Conservation (phyloP, 495 filamentous ascomycete genomes). For the Cercophora scortea region DNA sequence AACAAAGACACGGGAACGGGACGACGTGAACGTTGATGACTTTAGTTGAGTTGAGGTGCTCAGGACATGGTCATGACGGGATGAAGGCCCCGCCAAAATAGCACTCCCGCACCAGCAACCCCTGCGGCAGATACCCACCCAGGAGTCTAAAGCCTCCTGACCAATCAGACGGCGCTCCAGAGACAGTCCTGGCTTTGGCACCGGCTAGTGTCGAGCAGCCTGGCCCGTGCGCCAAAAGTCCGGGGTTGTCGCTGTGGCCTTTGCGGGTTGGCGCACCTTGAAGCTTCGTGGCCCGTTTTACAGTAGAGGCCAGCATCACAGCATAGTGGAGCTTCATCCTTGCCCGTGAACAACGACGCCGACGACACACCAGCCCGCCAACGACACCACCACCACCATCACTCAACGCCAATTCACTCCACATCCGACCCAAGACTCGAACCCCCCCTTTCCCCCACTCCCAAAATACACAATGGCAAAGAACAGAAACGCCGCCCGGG, state of each 20-base stretch:
- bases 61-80: background rate
- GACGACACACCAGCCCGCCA: background rate
- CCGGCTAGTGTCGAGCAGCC: background rate
- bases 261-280: background rate
- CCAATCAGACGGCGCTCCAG: background rate
- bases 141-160: background rate
- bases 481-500: background rate
- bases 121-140: background rate
- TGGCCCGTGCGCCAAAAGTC: background rate
- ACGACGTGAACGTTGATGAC: background rate
- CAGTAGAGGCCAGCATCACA: background rate
- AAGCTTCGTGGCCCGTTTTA: slow-evolving; percentile 6
- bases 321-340: background rate
- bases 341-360: background rate
- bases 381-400: background rate
- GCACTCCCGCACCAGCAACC: background rate
- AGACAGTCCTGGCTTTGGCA: no score
- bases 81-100: background rate
- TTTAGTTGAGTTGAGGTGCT: background rate
- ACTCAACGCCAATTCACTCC: background rate
- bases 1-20: background rate
- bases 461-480: background rate
- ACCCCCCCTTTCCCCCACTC: background rate
- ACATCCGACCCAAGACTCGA: background rate
- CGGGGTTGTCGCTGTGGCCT: background rate